These are phyloP conservation scores for Fusarium pseudoanthophilum DNA, from an alignment of 2,329 filamentous ascomycete genomes.

Conservation along the genomic window DNA sequence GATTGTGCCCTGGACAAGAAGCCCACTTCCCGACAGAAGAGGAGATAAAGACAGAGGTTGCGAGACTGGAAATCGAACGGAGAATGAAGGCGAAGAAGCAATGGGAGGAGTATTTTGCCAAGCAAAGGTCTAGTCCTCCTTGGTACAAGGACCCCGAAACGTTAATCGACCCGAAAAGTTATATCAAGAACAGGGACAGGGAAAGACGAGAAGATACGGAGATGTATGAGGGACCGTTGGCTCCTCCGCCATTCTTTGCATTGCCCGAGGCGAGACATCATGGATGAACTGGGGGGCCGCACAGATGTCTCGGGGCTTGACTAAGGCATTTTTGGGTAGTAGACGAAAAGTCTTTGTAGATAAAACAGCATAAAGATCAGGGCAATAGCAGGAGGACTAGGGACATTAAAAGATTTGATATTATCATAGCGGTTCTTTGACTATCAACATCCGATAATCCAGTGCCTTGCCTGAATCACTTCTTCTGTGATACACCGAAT, in stretches of 20 bases:
- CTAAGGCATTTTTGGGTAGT: not conserved
- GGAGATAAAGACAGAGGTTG: not conserved
- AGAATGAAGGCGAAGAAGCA: not conserved
- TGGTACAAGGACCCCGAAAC: accelerated
- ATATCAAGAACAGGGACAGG: no score
- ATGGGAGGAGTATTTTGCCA: not conserved
- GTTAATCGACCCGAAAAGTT: accelerated
- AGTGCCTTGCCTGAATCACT: not conserved
- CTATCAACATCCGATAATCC: accelerated
- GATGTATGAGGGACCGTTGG: accelerated
- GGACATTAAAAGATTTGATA: not conserved
- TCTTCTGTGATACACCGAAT: constrained; percentile 29
- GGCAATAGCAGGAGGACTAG: not conserved
- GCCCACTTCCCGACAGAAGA: not conserved
- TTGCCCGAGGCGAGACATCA: not conserved
- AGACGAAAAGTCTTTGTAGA: no score
- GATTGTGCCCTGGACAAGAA: not conserved
- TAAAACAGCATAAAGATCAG: not conserved
- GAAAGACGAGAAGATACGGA: no score
- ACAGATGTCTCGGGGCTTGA: not conserved
- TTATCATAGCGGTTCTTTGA: no score
- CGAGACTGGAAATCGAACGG: not conserved
- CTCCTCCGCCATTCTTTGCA: not conserved
- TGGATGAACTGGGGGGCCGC: not conserved
- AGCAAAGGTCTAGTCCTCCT: not conserved